These are phyloP conservation scores for Musa schizocarpa DNA, from an alignment of 176 grass and related monocot genomes.

Conservation along the genomic window DNA sequence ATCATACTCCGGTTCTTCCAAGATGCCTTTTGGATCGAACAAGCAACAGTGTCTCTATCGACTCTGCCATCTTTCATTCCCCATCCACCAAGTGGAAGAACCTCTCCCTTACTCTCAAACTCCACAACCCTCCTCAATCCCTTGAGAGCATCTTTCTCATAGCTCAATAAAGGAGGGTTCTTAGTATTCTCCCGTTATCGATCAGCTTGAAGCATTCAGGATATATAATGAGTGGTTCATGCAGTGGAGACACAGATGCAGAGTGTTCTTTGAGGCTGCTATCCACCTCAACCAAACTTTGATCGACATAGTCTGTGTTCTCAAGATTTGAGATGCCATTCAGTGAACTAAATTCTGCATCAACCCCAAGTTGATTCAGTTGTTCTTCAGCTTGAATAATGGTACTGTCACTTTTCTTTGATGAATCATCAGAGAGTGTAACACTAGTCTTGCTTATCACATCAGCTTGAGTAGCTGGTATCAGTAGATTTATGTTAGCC, in stretches of 20 bases:
- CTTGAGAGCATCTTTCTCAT: slow-evolving; percentile 88
- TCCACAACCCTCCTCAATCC: slow-evolving; percentile 90
- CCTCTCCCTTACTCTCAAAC: slow-evolving; percentile 89
- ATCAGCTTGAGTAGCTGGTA: not conserved
- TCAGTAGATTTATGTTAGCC: no score
- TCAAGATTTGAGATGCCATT: slow-evolving; percentile 69
- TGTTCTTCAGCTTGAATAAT: slow-evolving; percentile 51
- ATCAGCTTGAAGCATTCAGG: slow-evolving; percentile 90
- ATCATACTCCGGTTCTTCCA: no score
- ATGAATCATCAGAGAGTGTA: slow-evolving; percentile 41
- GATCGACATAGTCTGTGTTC: slow-evolving; percentile 53
- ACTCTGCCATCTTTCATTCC: no score
- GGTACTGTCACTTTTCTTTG: slow-evolving; percentile 51
- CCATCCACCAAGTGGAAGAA: no score
- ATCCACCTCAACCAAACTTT: slow-evolving; percentile 45
- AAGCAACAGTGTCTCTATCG: no score
- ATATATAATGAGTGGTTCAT: slow-evolving; percentile 18
- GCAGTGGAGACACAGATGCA: slow-evolving; percentile 22
- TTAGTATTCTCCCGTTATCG: slow-evolving; percentile 88
- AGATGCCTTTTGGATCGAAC: no score
- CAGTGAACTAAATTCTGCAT: slow-evolving; percentile 61
- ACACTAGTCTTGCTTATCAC: slow-evolving; percentile 45
- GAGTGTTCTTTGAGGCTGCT: slow-evolving; percentile 23
- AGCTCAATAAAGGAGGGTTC: slow-evolving; percentile 83
- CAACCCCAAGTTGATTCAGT: slow-evolving; percentile 59